Evolutionary conservation across 192 early-diverging fungal species (phyloP).

Genomic region (Globomyces pollinis-pini): DNA sequence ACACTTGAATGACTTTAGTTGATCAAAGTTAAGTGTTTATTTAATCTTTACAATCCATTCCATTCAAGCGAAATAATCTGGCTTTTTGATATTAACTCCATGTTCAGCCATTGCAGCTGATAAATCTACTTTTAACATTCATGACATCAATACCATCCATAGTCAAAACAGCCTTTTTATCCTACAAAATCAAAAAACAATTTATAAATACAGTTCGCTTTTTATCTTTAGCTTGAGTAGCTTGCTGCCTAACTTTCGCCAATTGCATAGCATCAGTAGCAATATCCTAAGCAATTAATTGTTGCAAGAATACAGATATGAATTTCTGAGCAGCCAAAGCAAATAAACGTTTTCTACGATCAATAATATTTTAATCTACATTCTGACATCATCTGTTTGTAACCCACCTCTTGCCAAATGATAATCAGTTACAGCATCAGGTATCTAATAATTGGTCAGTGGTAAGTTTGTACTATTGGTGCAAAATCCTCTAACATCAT

Average conservation of each 20-base stretch:
- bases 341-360: constrained; percentile 65
- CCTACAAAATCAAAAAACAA: constrained; percentile 9
- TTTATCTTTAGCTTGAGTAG: background rate
- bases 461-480: too few species aligned
- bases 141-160: too few species aligned
- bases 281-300: too few species aligned
- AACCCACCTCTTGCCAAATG: constrained; percentile 73
- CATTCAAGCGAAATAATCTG: constrained; percentile 83
- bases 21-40: too few species aligned
- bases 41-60: too few species aligned
- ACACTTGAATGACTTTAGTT: too few species aligned
- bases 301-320: too few species aligned
- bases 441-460: too few species aligned
- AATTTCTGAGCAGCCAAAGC: constrained; percentile 82
- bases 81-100: constrained; percentile 92
- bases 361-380: too few species aligned
- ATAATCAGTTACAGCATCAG: constrained; percentile 63
- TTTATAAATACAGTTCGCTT: background rate
- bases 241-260: constrained; percentile 67
- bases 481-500: constrained; percentile 78
- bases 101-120: constrained; percentile 82
- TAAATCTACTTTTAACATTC: too few species aligned
- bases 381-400: constrained; percentile 70
- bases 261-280: constrained; percentile 80
- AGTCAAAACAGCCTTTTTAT: constrained; percentile 65